These are phyloP conservation scores for Pseudonectria buxi DNA, from an alignment of 2,329 filamentous ascomycete genomes.

Conservation along the genomic window DNA sequence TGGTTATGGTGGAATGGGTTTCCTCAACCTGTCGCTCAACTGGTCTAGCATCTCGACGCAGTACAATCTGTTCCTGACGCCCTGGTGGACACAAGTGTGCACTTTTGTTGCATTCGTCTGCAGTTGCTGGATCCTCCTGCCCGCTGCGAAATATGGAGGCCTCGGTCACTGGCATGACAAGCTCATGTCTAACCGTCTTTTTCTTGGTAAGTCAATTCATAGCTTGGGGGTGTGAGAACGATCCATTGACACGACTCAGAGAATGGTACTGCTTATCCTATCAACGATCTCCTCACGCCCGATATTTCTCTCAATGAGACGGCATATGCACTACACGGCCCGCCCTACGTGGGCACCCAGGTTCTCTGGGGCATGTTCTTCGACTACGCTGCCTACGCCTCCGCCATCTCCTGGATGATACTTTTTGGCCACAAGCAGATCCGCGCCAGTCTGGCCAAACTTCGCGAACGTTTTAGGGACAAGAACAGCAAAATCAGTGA, in stretches of 20 bases:
- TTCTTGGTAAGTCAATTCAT: conserved; percentile 25
- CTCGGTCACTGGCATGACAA: conserved; percentile 44
- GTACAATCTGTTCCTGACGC: conserved; percentile 46
- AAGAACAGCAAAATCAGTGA: conserved; percentile 39
- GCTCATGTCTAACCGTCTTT: conserved; percentile 53
- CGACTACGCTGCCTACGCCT: conserved; percentile 53
- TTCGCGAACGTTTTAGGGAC: conserved; percentile 29
- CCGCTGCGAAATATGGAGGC: conserved; percentile 51
- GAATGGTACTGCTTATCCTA: conserved; percentile 29
- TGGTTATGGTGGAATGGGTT: conserved; percentile 56
- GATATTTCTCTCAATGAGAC: conserved; percentile 40
- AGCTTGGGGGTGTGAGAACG: not conserved
- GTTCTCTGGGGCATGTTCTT: conserved; percentile 54
- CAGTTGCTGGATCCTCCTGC: conserved; percentile 52
- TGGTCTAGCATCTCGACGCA: conserved; percentile 54
- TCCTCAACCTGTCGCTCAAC: conserved; percentile 52
- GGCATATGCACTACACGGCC: conserved; percentile 41
- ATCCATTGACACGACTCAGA: conserved; percentile 7
- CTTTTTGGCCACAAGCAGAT: conserved; percentile 48
- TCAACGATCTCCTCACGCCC: conserved; percentile 26
- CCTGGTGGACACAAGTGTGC: conserved; percentile 53
- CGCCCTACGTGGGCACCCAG: conserved; percentile 51
- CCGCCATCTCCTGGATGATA: conserved; percentile 51
- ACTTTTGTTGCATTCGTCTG: conserved; percentile 48
- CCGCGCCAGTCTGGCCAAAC: conserved; percentile 36